phyloP scores from a whole-genome alignment of 2,329 filamentous ascomycete species.

The Septoria linicola region DNA sequence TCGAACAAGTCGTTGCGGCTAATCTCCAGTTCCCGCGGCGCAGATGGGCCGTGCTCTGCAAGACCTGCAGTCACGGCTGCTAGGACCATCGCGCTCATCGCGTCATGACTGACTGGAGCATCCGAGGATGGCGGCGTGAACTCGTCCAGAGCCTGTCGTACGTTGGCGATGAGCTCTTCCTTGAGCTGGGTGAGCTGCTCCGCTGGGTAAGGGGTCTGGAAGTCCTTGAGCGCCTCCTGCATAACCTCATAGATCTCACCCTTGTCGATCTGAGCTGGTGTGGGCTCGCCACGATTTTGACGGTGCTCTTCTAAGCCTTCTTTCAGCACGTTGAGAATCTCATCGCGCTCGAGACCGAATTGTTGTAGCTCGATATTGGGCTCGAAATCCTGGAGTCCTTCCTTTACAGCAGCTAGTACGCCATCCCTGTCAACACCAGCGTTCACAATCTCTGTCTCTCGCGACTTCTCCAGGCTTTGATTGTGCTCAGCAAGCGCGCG shows the following conservation, averaged over 20 bases:
- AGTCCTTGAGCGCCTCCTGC: conserved; percentile 80
- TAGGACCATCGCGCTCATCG: conserved; percentile 57
- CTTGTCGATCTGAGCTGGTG: conserved; percentile 62
- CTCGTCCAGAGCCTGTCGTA: conserved; percentile 82
- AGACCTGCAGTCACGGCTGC: conserved; percentile 61
- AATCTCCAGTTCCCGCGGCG: conserved; percentile 48
- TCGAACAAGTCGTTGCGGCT: conserved; percentile 56
- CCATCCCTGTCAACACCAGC: conserved; percentile 61
- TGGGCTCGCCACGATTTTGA: conserved; percentile 50
- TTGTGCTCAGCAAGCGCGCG: conserved; percentile 68
- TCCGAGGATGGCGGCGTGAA: conserved; percentile 57
- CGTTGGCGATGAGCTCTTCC: conserved; percentile 79
- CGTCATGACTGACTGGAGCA: conserved; percentile 44
- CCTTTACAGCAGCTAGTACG: conserved; percentile 79
- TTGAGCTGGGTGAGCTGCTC: conserved; percentile 65
- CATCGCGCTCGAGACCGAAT: conserved; percentile 84
- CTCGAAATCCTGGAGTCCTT: conserved; percentile 92
- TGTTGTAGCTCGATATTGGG: conserved; percentile 89
- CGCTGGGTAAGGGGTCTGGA: conserved; percentile 66
- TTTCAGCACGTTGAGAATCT: conserved; percentile 81
- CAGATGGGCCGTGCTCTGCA: conserved; percentile 45
- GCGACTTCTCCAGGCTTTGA: conserved; percentile 39
- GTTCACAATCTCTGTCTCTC: conserved; percentile 25
- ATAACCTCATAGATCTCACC: conserved; percentile 85
- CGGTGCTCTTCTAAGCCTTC: conserved; percentile 80